Base-by-base conservation (phyloP, 805 yeast species). In the Nakazawaea molendinolei region DNA sequence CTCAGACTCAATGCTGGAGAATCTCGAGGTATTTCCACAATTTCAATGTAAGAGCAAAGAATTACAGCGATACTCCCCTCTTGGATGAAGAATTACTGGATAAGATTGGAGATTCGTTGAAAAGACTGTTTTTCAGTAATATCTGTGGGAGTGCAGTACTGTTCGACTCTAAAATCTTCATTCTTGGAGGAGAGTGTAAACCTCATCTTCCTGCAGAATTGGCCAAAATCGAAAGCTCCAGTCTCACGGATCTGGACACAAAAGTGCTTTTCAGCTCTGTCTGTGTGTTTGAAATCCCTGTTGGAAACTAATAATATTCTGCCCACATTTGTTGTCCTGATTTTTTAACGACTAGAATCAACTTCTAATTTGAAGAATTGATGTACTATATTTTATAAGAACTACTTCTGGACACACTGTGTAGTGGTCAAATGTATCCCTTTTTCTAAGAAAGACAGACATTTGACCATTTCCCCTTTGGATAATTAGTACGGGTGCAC, bases 311-410 rank as follows among this genome's bases (percentile, higher is more conserved):
- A 15, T 8, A 22, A 22, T 22, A 22, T 22, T 22, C n/a, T n/a
- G 10, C 23, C 23, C 23, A 8, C 23, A 8, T 22, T 22, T 22
- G 8, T 22, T 22, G 8, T 22, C 23, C 23, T 42, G 37, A 23
- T 39, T 21, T 20, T 40, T 12, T 38, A 26, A 27, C 38, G 44
- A 24, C 27, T 39, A 15, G 45, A 42, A 21, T 39, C 36, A 31
- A n/a, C n/a, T n/a, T n/a, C n/a, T n/a, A n/a, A n/a, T n/a, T n/a
- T n/a, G n/a, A n/a, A n/a, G n/a, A n/a, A n/a, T n/a, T n/a, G n/a
- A 22, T 31, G 16, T 19, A 15, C 6, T 8, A 12, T 22, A 8
- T 22, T 8, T 22, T 22, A 22, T 22, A 22, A 8, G n/a, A n/a
- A n/a, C n/a, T n/a, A n/a, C n/a, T n/a, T n/a, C n/a, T n/a, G n/a